phyloP scores from a whole-genome alignment of 768 basidiomycete genomes.

The Lepiota venenata region DNA sequence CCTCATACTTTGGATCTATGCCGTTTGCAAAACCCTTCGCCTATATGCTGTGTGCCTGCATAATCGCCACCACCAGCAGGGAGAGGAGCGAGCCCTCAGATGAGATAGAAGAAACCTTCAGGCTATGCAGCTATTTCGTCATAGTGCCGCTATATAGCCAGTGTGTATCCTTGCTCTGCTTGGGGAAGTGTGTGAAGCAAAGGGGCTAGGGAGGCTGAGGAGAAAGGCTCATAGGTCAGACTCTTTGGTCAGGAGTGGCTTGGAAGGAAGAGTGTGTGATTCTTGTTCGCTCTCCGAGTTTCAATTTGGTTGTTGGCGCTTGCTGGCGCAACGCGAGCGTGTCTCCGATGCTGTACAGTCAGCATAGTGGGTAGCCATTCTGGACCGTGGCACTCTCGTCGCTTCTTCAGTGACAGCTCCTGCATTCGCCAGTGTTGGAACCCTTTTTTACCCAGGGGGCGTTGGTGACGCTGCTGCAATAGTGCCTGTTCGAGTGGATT shows the following conservation, averaged over 20 bases:
- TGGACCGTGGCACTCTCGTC: too few relatives aligned
- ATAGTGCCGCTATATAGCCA: constrained; percentile 67
- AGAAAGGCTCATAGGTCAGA: constrained; percentile 57
- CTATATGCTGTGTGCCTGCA: constrained; percentile 48
- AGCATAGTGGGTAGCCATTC: too few relatives aligned
- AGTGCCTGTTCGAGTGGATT: too few relatives aligned
- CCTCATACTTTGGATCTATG: constrained; percentile 57
- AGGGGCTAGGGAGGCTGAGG: constrained; percentile 56
- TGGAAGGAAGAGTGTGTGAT: constrained; percentile 46
- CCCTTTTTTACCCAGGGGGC: too few relatives aligned
- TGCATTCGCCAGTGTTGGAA: too few relatives aligned
- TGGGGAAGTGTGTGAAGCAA: constrained; percentile 66
- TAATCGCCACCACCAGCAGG: constrained; percentile 63
- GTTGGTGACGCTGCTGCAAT: too few relatives aligned
- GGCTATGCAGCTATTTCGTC: constrained; percentile 71
- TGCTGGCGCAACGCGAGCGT: too few relatives aligned
- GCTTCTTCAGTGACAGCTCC: too few relatives aligned
- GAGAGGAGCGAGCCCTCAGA: constrained; percentile 71
- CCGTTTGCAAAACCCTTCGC: constrained; percentile 61
- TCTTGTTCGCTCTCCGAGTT: not conserved
- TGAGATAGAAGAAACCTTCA: constrained; percentile 74
- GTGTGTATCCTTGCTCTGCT: constrained; percentile 71
- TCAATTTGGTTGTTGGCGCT: too few relatives aligned
- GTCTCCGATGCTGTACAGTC: too few relatives aligned
- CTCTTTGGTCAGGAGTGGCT: constrained; percentile 60